Percentiles rank a stretch among this genome's conserved stretches.
phyloP scores from a whole-genome alignment of 768 basidiomycete species.

The Phallus indusiatus region DNA sequence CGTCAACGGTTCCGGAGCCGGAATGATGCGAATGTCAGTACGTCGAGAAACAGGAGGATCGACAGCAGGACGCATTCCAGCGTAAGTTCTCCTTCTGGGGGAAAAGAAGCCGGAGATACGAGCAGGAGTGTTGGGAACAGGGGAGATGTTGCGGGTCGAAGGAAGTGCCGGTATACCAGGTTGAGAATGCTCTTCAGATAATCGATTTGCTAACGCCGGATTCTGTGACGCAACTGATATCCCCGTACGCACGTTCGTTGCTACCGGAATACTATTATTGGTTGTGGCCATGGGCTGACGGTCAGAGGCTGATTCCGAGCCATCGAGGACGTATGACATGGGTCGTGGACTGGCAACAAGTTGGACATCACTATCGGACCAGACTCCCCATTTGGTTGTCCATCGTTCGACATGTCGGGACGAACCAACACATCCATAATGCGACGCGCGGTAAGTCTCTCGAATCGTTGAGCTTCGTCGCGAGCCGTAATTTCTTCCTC shows the following conservation, averaged over 20 bases:
- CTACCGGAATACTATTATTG: background rate
- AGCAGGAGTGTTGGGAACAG: constrained; percentile 8
- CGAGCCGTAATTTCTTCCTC: constrained; percentile 9
- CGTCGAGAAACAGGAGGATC: background rate
- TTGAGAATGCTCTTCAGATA: constrained; percentile 2
- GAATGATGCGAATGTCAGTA: background rate
- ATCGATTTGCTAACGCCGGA: background rate
- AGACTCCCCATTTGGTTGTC: background rate
- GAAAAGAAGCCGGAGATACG: constrained; percentile 5
- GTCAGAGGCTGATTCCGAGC: background rate
- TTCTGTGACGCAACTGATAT: background rate
- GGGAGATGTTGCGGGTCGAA: background rate
- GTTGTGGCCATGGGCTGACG: background rate
- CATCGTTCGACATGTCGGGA: background rate
- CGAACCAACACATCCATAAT: background rate
- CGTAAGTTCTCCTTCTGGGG: background rate
- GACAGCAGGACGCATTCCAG: background rate
- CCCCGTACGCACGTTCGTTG: background rate
- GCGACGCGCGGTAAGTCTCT: background rate
- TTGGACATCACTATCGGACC: background rate
- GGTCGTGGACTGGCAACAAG: background rate
- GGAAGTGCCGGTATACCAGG: background rate
- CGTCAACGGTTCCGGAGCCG: background rate
- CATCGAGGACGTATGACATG: background rate
- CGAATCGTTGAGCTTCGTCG: background rate